Evolutionary conservation across 2,329 filamentous ascomycete species (phyloP).

Genomic region (Fusarium palustre): DNA sequence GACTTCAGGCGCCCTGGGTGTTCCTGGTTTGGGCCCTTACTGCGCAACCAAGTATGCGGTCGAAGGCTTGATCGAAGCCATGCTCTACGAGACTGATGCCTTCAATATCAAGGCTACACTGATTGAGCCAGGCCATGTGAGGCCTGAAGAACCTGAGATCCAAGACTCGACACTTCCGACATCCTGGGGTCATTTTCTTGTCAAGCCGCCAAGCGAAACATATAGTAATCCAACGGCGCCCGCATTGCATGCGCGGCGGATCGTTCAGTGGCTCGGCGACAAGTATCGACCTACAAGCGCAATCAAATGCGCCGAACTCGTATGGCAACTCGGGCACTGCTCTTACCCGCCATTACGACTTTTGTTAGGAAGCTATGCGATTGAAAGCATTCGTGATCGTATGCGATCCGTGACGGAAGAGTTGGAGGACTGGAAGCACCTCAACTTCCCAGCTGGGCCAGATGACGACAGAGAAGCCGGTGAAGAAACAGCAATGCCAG

Average conservation of each 20-base stretch:
- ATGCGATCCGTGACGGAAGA: constrained; percentile 93
- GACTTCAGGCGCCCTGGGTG: constrained; percentile 90
- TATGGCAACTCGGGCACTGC: constrained; percentile 96
- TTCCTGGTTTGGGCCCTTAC: constrained; percentile 92
- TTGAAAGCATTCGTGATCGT: constrained; percentile 93
- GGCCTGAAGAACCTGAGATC: constrained; percentile 81
- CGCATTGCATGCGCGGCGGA: constrained; percentile 86
- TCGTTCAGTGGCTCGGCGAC: constrained; percentile 95
- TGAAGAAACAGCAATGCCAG: constrained; percentile 29
- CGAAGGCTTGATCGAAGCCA: constrained; percentile 93
- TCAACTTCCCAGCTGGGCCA: constrained; percentile 70
- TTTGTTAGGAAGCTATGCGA: constrained; percentile 91
- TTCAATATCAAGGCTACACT: constrained; percentile 96
- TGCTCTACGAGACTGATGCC: constrained; percentile 92
- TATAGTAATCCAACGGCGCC: constrained; percentile 84
- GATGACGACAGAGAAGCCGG: constrained; percentile 44
- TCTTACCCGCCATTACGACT: constrained; percentile 90
- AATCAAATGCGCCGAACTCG: constrained; percentile 90
- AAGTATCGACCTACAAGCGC: constrained; percentile 87
- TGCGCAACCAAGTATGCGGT: constrained; percentile 98
- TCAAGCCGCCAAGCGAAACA: constrained; percentile 85
- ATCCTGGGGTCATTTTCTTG: constrained; percentile 90
- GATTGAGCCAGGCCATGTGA: constrained; percentile 89
- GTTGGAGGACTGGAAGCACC: constrained; percentile 90
- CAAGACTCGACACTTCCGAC: constrained; percentile 68